These are phyloP conservation scores for Colletotrichum cuscutae DNA, from an alignment of 2,329 filamentous ascomycete species.

Conservation along the genomic window DNA sequence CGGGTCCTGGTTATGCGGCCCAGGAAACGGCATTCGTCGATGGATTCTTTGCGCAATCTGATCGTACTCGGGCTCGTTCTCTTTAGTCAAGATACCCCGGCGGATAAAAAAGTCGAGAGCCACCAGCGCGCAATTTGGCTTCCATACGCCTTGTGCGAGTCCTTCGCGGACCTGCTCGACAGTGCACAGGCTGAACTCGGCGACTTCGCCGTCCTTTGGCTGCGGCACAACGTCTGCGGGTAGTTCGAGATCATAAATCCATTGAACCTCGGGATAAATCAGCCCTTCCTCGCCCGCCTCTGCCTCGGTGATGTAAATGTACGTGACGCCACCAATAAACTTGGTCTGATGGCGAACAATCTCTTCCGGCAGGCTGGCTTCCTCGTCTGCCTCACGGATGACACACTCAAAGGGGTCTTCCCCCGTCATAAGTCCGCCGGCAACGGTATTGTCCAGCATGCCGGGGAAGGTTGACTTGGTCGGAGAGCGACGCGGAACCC, in stretches of 20 bases:
- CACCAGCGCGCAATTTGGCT: slow-evolving; percentile 89
- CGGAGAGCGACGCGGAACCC: slow-evolving; percentile 81
- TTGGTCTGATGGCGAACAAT: slow-evolving; percentile 71
- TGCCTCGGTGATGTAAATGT: slow-evolving; percentile 82
- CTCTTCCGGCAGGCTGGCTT: slow-evolving; percentile 80
- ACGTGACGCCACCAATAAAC: slow-evolving; percentile 79
- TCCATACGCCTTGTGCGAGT: slow-evolving; percentile 81
- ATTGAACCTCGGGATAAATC: slow-evolving; percentile 91
- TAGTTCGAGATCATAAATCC: slow-evolving; percentile 89
- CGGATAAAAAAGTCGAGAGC: slow-evolving; percentile 91
- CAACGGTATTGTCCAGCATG: slow-evolving; percentile 97
- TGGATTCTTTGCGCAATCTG: slow-evolving; percentile 82
- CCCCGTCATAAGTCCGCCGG: slow-evolving; percentile 81
- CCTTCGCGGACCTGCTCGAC: slow-evolving; percentile 80
- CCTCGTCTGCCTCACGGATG: slow-evolving; percentile 87
- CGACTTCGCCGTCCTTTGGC: slow-evolving; percentile 90
- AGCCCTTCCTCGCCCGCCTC: slow-evolving; percentile 84
- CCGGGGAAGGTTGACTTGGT: slow-evolving; percentile 88
- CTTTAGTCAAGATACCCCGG: slow-evolving; percentile 80
- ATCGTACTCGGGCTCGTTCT: slow-evolving; percentile 82
- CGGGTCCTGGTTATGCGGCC: slow-evolving; percentile 58
- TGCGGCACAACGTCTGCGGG: slow-evolving; percentile 73
- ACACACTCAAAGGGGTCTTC: slow-evolving; percentile 85
- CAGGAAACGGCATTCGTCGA: slow-evolving; percentile 83
- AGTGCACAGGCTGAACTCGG: slow-evolving; percentile 81